Evolutionary conservation across 768 basidiomycete species (phyloP), one percentile per base, ranked within the genome.

Genomic region (Inosperma sp.): DNA sequence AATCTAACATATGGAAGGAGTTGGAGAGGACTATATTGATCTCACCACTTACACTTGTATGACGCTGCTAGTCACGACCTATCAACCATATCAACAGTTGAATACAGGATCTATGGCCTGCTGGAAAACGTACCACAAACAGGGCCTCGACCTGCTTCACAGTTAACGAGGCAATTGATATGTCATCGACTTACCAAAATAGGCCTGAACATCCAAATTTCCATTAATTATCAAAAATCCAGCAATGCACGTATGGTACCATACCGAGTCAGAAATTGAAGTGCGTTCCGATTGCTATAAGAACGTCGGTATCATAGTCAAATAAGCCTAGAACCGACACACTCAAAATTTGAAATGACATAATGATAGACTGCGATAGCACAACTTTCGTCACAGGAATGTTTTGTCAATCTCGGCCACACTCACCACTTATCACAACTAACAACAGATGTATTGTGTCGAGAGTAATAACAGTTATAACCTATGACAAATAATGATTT

Each of bases 321-420:
- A 25, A 26, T 8, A 21, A 13, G 26, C 31, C 14, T 25, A 48
- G 36, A 35, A 35, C 17, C 12, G 7, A 37, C n/a, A 23, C 26
- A 35, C 36, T 37, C 30, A 25, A 13, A 48, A 25, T 48, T 48
- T 25, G 47, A 37, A 48, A 48, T 48, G 47, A 37, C 21, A 12
- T 48, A 48, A 17, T 35, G 22, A 48, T 48, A 48, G 26, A 48
- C 47, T 48, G 46, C 30, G 47, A 48, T 26, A 3, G n/a, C 27
- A 22, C 31, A 5, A 30, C 27, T 8, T 13, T 23, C 21, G 26
- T 29, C n/a, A 23, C 13, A 13, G 14, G 40, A 19, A 10, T 44
- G 31, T 23, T 23, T 48, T 25, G 17, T 34, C 16, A 13, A 23
- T 12, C 21, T 26, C 19, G 35, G 26, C 7, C 36, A 33, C 23